Evolutionary conservation across 139 green algal genomes (phyloP), one percentile per base, ranked within the genome.

Genomic region (Picochlorum sp.): DNA sequence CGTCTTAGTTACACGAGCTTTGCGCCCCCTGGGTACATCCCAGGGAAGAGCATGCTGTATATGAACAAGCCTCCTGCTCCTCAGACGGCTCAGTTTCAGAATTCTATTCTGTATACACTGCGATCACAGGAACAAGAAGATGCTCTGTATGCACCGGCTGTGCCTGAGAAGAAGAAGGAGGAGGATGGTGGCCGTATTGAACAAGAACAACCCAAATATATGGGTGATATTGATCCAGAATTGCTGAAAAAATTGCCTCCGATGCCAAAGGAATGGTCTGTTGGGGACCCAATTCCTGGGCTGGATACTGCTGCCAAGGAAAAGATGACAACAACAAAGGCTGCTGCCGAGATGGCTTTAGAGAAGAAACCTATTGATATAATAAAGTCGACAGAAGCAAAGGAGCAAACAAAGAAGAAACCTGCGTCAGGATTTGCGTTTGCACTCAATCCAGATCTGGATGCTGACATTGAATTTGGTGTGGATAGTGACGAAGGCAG

Each of bases 51-150:
- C 18, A 45, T 47, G 20, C 67, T 77, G 34, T 46, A 38, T 13
- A 49, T 72, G 44, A 79, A 79, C 65, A 65, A 78, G 41, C 79
- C 79, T 2, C 79, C 79, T 3, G 74, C 74, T 26, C 79, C 76
- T 16, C 79, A 85, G 49, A 69, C 83, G 14, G 57, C 60, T 10
- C 72, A 85, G 65, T 46, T 85, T 24, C 50, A 69, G 1, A 58
- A 47, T 21, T 83, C 79, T 4, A 58, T 69, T 65, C 76, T 85
- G 16, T 73, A 85, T 23, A 41, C 34, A 2, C 8, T 9, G 8
- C 34, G 34, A 3, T 41, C 34, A 11, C 34, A 41, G 34, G 34
- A 41, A 4, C 47, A 20, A 56, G 18, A 56, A 56, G n/a, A 20
- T 26, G 18, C n/a, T 30, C 51, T 23, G 26, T 20, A 38, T n/a